Evolutionary conservation across 2,329 filamentous ascomycete species (phyloP).

Genomic region (Ophiostoma pallidulum): DNA sequence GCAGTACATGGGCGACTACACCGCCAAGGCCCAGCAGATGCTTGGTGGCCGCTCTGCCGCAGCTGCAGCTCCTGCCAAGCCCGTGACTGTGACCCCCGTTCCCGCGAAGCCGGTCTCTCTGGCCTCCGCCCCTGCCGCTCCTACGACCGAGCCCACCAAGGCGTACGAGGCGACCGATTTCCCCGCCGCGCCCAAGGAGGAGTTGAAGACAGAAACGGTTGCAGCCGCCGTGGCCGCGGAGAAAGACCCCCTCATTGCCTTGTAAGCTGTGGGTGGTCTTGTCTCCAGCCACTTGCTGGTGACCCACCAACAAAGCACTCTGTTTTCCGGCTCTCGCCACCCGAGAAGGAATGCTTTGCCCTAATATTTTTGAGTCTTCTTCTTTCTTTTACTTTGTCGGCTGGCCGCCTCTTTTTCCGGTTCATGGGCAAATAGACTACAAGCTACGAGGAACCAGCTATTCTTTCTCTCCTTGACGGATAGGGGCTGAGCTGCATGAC

Average conservation of each 20-base stretch:
- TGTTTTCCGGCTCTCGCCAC: neutral
- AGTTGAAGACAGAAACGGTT: constrained; percentile 33
- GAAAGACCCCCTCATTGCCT: constrained; percentile 19
- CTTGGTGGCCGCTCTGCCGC: constrained; percentile 42
- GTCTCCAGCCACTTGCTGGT: neutral
- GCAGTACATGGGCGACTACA: constrained; percentile 60
- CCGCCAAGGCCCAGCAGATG: constrained; percentile 56
- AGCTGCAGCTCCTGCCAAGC: constrained; percentile 25
- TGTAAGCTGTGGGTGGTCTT: constrained; percentile 4
- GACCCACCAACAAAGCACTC: too few relatives aligned
- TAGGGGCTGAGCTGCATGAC: constrained; percentile 13
- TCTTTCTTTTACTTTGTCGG: constrained; percentile 8
- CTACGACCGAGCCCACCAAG: constrained; percentile 19
- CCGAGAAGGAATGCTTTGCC: neutral
- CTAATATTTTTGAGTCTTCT: neutral
- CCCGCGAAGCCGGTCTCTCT: too few relatives aligned
- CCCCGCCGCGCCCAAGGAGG: constrained; percentile 34
- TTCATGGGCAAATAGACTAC: constrained; percentile 14
- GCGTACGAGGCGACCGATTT: constrained; percentile 37
- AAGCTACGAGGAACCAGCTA: constrained; percentile 12
- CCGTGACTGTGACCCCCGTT: neutral
- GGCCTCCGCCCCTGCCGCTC: constrained; percentile 7
- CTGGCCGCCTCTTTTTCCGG: constrained; percentile 13
- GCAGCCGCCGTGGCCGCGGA: constrained; percentile 14
- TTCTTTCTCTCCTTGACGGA: constrained; percentile 12